Conservation (phyloP, 495 filamentous ascomycete species). For the Oleoguttula mirabilis region DNA sequence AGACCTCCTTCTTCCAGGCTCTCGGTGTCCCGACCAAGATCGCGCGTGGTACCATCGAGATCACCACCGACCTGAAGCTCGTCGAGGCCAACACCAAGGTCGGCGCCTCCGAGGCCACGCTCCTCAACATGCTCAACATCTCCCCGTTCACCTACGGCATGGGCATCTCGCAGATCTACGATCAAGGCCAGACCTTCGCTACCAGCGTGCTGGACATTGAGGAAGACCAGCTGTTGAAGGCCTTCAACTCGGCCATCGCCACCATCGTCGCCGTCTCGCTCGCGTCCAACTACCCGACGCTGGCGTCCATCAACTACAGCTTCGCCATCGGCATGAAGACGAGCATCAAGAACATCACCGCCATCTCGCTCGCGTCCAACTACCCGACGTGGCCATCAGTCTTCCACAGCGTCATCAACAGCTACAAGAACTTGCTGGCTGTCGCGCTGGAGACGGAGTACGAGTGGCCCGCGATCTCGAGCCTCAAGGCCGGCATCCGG, state of each 20-base stretch:
- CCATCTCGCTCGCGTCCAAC: conserved; percentile 78
- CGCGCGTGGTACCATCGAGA: conserved; percentile 99
- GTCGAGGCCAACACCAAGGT: conserved; percentile 87
- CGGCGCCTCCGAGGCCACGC: conserved; percentile 93
- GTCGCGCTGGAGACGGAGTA: conserved; percentile 83
- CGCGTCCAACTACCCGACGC: conserved; percentile 83
- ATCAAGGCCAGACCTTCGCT: conserved; percentile 83
- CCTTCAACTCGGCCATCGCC: conserved; percentile 67
- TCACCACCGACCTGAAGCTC: conserved; percentile 94
- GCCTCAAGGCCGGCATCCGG: conserved; percentile 97
- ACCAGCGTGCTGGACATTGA: conserved; percentile 79
- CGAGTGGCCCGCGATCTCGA: conserved; percentile 89
- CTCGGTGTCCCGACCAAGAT: conserved; percentile 99
- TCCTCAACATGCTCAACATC: conserved; percentile 99
- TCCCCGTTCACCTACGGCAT: conserved; percentile 99
- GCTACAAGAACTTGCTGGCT: conserved; percentile 92
- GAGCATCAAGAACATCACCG: conserved; percentile 80
- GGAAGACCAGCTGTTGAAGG: conserved; percentile 78
- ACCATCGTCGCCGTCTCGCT: conserved; percentile 86
- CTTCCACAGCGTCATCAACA: conserved; percentile 88
- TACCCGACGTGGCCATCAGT: conserved; percentile 95
- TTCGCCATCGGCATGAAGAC: conserved; percentile 94
- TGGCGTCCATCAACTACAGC: conserved; percentile 90
- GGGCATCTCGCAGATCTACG: conserved; percentile 89
- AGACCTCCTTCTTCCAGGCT: conserved; percentile 99